These are phyloP conservation scores for Tylopilus vinaceipallidus DNA, from an alignment of 768 basidiomycete genomes.

Conservation along the genomic window DNA sequence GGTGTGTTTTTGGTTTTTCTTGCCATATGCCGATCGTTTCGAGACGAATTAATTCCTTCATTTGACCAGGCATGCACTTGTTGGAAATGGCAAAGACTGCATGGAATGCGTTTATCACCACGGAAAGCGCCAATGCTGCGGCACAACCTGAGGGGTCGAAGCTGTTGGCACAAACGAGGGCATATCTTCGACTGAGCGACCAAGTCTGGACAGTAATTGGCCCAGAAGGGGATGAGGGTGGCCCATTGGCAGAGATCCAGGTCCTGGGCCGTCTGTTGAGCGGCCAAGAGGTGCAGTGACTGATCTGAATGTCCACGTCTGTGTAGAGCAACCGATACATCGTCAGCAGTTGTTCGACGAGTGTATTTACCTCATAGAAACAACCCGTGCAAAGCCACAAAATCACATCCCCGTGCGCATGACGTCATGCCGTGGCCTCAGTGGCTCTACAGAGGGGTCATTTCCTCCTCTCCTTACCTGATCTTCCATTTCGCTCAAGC, in stretches of 20 bases:
- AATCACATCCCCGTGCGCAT: too few relatives aligned
- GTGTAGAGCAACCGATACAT: background rate
- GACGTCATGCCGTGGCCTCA: too few relatives aligned
- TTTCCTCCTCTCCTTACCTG: too few relatives aligned
- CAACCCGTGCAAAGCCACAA: too few relatives aligned
- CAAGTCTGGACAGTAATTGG: conserved; percentile 49
- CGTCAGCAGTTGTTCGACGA: too few relatives aligned
- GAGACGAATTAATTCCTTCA: background rate
- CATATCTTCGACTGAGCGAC: conserved; percentile 41
- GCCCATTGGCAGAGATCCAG: conserved; percentile 54
- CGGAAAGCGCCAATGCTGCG: conserved; percentile 16
- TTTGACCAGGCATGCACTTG: conserved; percentile 61
- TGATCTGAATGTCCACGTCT: background rate
- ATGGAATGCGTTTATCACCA: conserved; percentile 61
- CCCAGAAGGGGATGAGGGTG: conserved; percentile 60
- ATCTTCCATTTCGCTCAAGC: too few relatives aligned
- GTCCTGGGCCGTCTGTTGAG: conserved; percentile 42
- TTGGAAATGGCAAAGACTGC: conserved; percentile 74
- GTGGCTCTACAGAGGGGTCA: too few relatives aligned
- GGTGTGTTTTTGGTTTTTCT: conserved; percentile 41
- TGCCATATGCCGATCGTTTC: background rate
- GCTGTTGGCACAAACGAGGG: conserved; percentile 30
- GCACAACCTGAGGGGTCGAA: conserved; percentile 11
- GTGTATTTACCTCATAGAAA: too few relatives aligned
- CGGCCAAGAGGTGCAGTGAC: conserved; percentile 2